phyloP scores from a whole-genome alignment of 768 basidiomycete species.

The Tricholomella constricta region DNA sequence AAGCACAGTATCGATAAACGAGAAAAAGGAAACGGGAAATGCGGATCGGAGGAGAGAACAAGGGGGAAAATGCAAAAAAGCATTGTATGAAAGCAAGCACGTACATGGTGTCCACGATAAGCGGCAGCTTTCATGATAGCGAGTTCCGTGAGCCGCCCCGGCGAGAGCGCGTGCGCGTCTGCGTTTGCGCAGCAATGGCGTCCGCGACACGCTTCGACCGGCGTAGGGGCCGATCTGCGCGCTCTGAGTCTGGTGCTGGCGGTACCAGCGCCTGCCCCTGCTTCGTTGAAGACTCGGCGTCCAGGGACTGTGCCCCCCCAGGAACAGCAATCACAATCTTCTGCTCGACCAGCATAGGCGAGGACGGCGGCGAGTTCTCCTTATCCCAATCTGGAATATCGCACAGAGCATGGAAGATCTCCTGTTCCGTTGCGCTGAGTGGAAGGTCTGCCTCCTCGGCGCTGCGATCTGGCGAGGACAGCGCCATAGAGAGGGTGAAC shows the following conservation, averaged over 20 bases:
- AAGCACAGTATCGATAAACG: constrained; percentile 12
- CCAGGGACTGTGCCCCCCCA: neutral
- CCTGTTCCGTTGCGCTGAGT: constrained; percentile 68
- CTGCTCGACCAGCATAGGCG: constrained; percentile 14
- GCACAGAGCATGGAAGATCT: constrained; percentile 69
- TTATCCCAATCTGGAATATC: constrained; percentile 58
- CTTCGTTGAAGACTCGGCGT: too few relatives aligned
- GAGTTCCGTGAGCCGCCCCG: constrained; percentile 44
- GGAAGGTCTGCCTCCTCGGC: constrained; percentile 44
- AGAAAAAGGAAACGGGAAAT: constrained; percentile 9
- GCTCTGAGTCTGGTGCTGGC: constrained; percentile 1
- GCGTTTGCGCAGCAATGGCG: constrained; percentile 51
- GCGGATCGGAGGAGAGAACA: constrained; percentile 8
- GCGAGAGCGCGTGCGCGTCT: constrained; percentile 42
- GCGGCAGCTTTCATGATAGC: constrained; percentile 35
- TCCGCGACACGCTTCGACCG: constrained; percentile 73
- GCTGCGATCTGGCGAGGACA: constrained; percentile 14
- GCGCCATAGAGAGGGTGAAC: constrained; percentile 10
- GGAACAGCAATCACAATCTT: constrained; percentile 3
- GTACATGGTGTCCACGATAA: too few relatives aligned
- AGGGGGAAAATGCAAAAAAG: constrained; percentile 2
- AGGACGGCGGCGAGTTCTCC: constrained; percentile 25
- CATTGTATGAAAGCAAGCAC: constrained; percentile 9
- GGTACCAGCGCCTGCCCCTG: too few relatives aligned
- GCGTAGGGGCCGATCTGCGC: constrained; percentile 43